A percentile compares a stretch with the other conserved stretches of the same genome.
Evolutionary conservation across 768 basidiomycete species (phyloP).

Genomic region (Austroboletus eburneus): DNA sequence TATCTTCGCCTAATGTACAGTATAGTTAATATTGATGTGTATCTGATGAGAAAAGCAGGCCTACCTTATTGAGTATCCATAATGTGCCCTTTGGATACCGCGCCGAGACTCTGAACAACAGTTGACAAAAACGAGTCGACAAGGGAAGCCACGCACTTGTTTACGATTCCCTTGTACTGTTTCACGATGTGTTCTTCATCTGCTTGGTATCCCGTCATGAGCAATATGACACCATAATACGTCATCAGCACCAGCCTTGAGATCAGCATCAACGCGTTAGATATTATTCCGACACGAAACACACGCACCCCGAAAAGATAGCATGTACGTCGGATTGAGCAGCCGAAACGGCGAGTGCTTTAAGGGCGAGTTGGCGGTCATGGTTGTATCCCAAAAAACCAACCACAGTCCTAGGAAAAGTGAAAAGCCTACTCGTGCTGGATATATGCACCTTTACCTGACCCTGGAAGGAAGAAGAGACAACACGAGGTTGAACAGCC

Average conservation of each 20-base stretch:
- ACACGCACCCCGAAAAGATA: constrained; percentile 67
- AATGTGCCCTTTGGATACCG: constrained; percentile 64
- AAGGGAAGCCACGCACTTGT: constrained; percentile 41
- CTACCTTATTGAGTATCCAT: constrained; percentile 70
- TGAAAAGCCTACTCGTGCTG: neutral
- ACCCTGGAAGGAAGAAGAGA: constrained; percentile 69
- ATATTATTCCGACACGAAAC: neutral
- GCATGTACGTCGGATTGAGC: constrained; percentile 66
- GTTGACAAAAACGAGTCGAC: neutral
- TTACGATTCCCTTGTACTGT: constrained; percentile 62
- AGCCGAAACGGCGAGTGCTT: constrained; percentile 65
- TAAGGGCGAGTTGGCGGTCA: constrained; percentile 63
- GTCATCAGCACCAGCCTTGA: constrained; percentile 74
- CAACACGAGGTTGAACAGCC: constrained; percentile 77
- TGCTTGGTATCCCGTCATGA: constrained; percentile 72
- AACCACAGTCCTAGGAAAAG: constrained; percentile 52
- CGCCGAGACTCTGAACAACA: constrained; percentile 40
- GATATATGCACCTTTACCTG: constrained; percentile 41
- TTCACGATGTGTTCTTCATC: constrained; percentile 60
- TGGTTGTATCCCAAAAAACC: constrained; percentile 76
- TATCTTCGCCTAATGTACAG: constrained; percentile 55
- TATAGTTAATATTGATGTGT: neutral
- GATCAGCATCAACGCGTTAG: neutral
- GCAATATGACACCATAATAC: constrained; percentile 67
- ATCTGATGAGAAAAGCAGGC: constrained; percentile 1